Percentiles rank a stretch among this genome's conserved stretches.
Evolutionary conservation across 2,329 filamentous ascomycete species (phyloP).

Genomic region (Didymella pinodella): DNA sequence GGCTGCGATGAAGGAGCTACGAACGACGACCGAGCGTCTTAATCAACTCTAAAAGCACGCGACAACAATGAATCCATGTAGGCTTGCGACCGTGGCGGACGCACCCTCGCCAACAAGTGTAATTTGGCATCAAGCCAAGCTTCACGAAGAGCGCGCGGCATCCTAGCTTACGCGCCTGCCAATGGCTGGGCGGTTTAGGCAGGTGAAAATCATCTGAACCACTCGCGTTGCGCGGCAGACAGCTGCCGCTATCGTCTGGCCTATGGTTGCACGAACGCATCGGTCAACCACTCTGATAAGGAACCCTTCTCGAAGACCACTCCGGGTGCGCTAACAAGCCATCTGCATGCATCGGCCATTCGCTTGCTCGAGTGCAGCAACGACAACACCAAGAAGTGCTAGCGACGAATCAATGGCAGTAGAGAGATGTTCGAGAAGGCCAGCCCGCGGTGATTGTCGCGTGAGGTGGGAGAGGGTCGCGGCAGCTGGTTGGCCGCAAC

Average conservation of each 20-base stretch:
- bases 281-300: conserved; percentile 21
- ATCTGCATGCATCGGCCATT: conserved; percentile 1
- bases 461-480: conserved; percentile 2
- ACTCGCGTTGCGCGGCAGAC: conserved; percentile 11
- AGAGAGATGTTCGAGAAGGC: background rate
- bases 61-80: background rate
- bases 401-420: background rate
- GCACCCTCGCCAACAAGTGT: conserved; percentile 14
- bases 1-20: background rate
- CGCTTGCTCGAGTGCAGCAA: conserved; percentile 1
- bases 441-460: background rate
- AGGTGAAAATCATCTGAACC: conserved; percentile 15
- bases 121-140: conserved; percentile 34
- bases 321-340: conserved; percentile 6
- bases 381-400: background rate
- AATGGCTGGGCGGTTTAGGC: conserved; percentile 16
- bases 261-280: conserved; percentile 13
- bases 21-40: background rate
- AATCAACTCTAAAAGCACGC: conserved; percentile 8
- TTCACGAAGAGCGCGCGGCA: conserved; percentile 18
- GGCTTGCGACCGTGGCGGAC: conserved; percentile 5
- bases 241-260: conserved; percentile 17
- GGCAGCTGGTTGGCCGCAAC: conserved; percentile 5
- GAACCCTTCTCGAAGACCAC: conserved; percentile 24
- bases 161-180: background rate